These are phyloP conservation scores for Puccinia triticina DNA, from an alignment of 1,284 basidiomycete species.

Conservation along the genomic window DNA sequence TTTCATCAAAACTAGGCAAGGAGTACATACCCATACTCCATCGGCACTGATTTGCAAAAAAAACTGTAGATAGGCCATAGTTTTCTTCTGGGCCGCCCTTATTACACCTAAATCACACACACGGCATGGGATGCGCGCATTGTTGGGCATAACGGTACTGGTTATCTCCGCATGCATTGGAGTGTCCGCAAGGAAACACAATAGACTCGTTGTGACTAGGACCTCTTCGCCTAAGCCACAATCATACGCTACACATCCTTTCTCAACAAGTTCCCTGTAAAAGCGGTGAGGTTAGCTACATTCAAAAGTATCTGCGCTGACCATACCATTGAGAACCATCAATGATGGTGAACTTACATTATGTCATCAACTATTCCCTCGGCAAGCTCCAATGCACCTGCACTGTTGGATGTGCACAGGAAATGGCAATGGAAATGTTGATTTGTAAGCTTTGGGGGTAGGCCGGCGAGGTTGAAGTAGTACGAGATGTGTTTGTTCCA, in stretches of 20 bases:
- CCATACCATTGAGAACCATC: slow-evolving; percentile 14
- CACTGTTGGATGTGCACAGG: too few relatives aligned
- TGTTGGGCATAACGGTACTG: too few relatives aligned
- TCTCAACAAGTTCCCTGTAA: slow-evolving; percentile 55
- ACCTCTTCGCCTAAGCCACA: background rate
- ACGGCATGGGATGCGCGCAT: background rate
- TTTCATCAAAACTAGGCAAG: too few relatives aligned
- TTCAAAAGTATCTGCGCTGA: too few relatives aligned
- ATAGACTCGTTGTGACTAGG: background rate
- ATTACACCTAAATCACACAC: background rate
- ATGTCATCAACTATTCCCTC: too few relatives aligned
- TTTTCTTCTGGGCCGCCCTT: background rate
- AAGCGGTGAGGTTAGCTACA: too few relatives aligned
- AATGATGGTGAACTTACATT: background rate
- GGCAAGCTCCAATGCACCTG: too few relatives aligned
- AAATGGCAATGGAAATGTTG: too few relatives aligned
- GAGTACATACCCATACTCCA: background rate
- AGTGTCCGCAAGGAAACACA: background rate
- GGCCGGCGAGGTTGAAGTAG: too few relatives aligned
- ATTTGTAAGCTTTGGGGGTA: too few relatives aligned
- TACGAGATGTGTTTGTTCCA: too few relatives aligned
- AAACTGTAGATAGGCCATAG: background rate
- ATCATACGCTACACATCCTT: background rate
- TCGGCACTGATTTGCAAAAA: background rate
- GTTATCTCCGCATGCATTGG: slow-evolving; percentile 22